Percentiles rank a stretch among this genome's conserved stretches.
Evolutionary conservation across 2,329 filamentous ascomycete genomes (phyloP).

Genomic region (Tolypocladium endophyticum): DNA sequence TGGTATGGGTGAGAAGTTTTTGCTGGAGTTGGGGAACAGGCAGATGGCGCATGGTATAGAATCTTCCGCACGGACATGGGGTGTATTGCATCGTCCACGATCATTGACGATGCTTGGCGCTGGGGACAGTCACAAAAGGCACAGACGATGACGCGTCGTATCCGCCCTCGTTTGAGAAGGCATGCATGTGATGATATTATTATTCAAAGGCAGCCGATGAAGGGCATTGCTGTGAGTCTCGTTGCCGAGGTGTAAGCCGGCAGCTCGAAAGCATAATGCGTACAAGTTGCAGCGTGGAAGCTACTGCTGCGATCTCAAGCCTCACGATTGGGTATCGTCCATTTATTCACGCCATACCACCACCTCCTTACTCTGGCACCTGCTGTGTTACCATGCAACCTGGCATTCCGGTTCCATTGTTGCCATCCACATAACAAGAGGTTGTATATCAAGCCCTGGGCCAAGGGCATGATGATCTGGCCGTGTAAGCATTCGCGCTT

Average conservation of each 20-base stretch:
- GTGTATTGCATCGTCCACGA: neutral
- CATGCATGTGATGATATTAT: neutral
- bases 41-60: constrained; percentile 1
- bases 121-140: neutral
- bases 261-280: neutral
- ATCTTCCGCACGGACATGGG: neutral
- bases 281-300: neutral
- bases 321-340: constrained; percentile 56
- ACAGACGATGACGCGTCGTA: neutral
- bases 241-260: neutral
- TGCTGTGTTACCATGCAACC: constrained; percentile 63
- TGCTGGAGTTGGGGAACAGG: constrained; percentile 2
- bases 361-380: constrained; percentile 74
- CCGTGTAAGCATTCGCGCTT: constrained; percentile 1
- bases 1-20: constrained; percentile 6
- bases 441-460: constrained; percentile 85
- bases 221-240: neutral
- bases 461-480: constrained; percentile 73
- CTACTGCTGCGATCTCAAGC: constrained; percentile 1
- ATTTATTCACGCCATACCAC: constrained; percentile 95
- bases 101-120: neutral
- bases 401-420: constrained; percentile 72
- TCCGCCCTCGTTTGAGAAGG: neutral
- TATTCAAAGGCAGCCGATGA: neutral
- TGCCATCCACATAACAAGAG: constrained; percentile 79